phyloP scores from a whole-genome alignment of 345 rosid species.

The Gossypium arboreum region DNA sequence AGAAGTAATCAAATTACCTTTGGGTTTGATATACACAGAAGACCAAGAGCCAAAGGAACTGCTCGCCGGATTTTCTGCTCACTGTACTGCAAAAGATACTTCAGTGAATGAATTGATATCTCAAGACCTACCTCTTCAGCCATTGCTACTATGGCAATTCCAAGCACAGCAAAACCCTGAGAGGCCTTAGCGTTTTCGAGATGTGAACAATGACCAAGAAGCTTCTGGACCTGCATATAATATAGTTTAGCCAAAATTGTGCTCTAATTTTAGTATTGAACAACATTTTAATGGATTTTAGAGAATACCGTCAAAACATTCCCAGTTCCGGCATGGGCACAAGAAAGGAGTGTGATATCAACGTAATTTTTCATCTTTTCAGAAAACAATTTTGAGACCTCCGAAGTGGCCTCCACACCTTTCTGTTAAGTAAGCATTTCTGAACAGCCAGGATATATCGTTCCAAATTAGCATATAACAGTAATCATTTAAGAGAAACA shows the following conservation, averaged over 20 bases:
- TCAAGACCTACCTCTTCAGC: constrained; percentile 97
- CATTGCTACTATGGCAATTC: constrained; percentile 98
- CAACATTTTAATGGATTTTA: constrained; percentile 15
- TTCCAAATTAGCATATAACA: neutral
- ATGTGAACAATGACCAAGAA: constrained; percentile 86
- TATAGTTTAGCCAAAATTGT: neutral
- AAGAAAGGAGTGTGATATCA: constrained; percentile 87
- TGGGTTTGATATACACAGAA: constrained; percentile 94
- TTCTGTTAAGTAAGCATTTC: constrained; percentile 46
- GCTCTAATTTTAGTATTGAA: neutral
- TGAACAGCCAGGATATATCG: constrained; percentile 13
- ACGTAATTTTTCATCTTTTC: constrained; percentile 88
- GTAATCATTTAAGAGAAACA: neutral
- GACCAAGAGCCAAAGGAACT: constrained; percentile 97
- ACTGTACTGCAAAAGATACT: constrained; percentile 92
- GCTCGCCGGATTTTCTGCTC: constrained; percentile 84
- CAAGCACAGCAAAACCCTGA: constrained; percentile 96
- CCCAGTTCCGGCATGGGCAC: constrained; percentile 98
- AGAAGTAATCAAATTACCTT: constrained; percentile 47
- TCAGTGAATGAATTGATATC: constrained; percentile 91
- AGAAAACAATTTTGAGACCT: constrained; percentile 89
- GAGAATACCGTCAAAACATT: constrained; percentile 84
- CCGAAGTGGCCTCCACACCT: constrained; percentile 88
- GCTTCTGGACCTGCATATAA: constrained; percentile 70
- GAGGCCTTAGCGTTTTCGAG: constrained; percentile 80